Percentiles rank a stretch among this genome's conserved stretches.
phyloP scores from a whole-genome alignment of 1,284 basidiomycete species.

The Sanguinoderma infundibulare region DNA sequence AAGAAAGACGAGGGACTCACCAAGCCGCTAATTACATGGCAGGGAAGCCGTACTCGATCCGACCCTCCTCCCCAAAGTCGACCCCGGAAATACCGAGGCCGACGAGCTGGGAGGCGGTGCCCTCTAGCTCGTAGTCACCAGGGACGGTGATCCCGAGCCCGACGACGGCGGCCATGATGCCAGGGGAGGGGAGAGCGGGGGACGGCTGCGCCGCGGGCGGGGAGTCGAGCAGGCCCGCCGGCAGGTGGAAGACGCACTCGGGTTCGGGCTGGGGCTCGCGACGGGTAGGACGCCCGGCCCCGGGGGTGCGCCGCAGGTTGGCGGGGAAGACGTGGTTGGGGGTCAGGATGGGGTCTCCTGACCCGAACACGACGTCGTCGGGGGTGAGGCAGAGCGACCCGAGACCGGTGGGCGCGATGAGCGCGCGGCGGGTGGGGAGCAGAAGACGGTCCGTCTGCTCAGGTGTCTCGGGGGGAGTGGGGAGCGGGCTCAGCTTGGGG shows the following conservation, averaged over 20 bases:
- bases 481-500: conserved; percentile 18
- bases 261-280: too few species aligned
- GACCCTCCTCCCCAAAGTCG: background rate
- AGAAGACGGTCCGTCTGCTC: conserved; percentile 12
- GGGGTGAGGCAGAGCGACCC: conserved; percentile 12
- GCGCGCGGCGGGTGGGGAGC: conserved; percentile 15
- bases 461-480: conserved; percentile 14
- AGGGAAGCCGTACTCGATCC: background rate
- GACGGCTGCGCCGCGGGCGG: background rate
- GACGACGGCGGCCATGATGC: background rate
- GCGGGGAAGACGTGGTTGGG: conserved; percentile 17
- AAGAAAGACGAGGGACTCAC: background rate
- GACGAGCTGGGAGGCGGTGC: background rate
- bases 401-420: background rate
- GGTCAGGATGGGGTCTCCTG: conserved; percentile 15
- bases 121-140: background rate
- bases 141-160: conserved; percentile 16
- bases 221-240: conserved; percentile 8
- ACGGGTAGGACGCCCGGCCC: too few species aligned
- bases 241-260: conserved; percentile 17
- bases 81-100: background rate
- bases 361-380: background rate
- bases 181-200: background rate
- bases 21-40: background rate
- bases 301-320: conserved; percentile 26